These are phyloP conservation scores for Oehlia diaphana DNA, from an alignment of 192 early-diverging fungal species.

Conservation along the genomic window DNA sequence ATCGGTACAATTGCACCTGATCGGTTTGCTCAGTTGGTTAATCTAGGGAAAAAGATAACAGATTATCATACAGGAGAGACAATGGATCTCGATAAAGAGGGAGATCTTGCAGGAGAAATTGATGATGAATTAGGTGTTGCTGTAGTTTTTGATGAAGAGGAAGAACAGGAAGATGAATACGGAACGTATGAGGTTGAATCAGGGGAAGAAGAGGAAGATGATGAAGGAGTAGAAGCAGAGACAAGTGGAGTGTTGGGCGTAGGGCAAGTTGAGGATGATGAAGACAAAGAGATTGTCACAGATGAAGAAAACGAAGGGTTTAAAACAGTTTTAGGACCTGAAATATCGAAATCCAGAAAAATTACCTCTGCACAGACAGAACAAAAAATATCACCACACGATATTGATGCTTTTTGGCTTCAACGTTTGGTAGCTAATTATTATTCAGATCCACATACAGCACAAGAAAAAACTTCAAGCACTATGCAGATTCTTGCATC, in stretches of 20 bases:
- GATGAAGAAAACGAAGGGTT: constrained; percentile 62
- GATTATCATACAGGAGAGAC: constrained; percentile 71
- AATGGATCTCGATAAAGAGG: constrained; percentile 59
- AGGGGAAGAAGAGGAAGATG: constrained; percentile 59
- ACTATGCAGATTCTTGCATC: constrained; percentile 75
- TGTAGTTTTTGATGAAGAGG: constrained; percentile 95
- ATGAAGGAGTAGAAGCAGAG: constrained; percentile 50
- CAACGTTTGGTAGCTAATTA: constrained; percentile 83
- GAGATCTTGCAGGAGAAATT: constrained; percentile 53
- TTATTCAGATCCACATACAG: constrained; percentile 81
- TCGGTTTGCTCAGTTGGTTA: constrained; percentile 84
- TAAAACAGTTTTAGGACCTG: constrained; percentile 45
- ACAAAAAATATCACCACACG: constrained; percentile 63
- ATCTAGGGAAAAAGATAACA: constrained; percentile 93
- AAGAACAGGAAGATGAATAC: constrained; percentile 80
- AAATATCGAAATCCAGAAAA: constrained; percentile 46
- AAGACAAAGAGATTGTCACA: constrained; percentile 49
- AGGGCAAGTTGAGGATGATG: constrained; percentile 47
- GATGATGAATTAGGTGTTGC: constrained; percentile 93
- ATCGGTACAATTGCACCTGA: constrained; percentile 74
- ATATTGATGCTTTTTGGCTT: constrained; percentile 97
- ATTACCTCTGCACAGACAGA: constrained; percentile 33
- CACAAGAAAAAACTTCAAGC: constrained; percentile 84
- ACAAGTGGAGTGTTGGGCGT: constrained; percentile 40
- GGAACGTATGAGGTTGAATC: constrained; percentile 66